Evolutionary conservation across 2,329 filamentous ascomycete species (phyloP).

Genomic region (Monosporascus sp.): DNA sequence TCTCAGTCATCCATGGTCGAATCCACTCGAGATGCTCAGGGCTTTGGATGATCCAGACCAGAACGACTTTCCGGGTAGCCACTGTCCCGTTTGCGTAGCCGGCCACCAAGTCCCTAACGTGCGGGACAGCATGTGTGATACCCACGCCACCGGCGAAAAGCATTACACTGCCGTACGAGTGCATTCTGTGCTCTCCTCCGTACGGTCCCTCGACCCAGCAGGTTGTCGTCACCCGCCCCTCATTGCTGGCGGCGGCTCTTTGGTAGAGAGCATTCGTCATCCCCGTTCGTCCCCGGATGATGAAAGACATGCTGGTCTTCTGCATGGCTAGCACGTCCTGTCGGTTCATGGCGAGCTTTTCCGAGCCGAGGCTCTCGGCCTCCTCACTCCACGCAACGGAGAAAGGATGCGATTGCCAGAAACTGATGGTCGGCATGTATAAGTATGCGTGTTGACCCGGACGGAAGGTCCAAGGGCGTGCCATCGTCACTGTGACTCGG

Average conservation of each 20-base stretch:
- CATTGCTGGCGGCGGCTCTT: slow-evolving; percentile 56
- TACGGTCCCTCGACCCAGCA: slow-evolving; percentile 75
- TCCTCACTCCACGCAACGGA: slow-evolving; percentile 75
- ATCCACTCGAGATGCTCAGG: slow-evolving; percentile 82
- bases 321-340: slow-evolving; percentile 54
- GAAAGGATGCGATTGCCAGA: slow-evolving; percentile 75
- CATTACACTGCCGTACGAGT: slow-evolving; percentile 73
- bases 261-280: slow-evolving; percentile 67
- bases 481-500: slow-evolving; percentile 67
- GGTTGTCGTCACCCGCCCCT: slow-evolving; percentile 55
- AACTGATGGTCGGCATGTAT: slow-evolving; percentile 67
- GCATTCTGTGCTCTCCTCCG: slow-evolving; percentile 63
- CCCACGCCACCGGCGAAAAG: slow-evolving; percentile 77
- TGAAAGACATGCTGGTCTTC: slow-evolving; percentile 63
- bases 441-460: slow-evolving; percentile 76
- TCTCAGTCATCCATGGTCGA: slow-evolving; percentile 76
- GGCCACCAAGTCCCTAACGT: slow-evolving; percentile 65
- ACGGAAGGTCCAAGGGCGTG: slow-evolving; percentile 69
- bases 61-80: slow-evolving; percentile 64
- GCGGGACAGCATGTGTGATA: slow-evolving; percentile 73
- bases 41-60: slow-evolving; percentile 76
- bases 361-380: slow-evolving; percentile 41
- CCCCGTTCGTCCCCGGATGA: slow-evolving; percentile 69
- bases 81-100: slow-evolving; percentile 65
- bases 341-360: slow-evolving; percentile 54